Evolutionary conservation across 192 early-diverging fungal species (phyloP).

Genomic region (Rhizoclosmatium globosum): DNA sequence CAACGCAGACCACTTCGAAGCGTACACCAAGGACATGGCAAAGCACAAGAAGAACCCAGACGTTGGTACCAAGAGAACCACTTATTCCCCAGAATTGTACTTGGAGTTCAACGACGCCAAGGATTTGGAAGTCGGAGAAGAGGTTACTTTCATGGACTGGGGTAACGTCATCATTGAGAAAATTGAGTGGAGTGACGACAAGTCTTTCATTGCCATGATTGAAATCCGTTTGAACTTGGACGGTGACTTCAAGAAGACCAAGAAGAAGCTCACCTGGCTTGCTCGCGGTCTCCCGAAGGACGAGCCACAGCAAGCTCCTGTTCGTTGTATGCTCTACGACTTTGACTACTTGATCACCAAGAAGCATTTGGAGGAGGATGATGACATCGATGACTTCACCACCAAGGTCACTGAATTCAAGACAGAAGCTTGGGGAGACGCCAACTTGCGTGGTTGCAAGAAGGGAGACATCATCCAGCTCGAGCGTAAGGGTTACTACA

Average conservation of each 20-base stretch:
- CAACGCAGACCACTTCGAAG: constrained; percentile 55
- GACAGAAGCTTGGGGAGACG: constrained; percentile 55
- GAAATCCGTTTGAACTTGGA: constrained; percentile 83
- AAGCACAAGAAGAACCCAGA: constrained; percentile 98
- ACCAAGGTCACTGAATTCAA: constrained; percentile 89
- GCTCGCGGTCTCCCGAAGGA: constrained; percentile 50
- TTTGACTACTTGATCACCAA: constrained; percentile 99
- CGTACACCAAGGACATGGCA: constrained; percentile 72
- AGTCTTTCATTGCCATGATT: constrained; percentile 62
- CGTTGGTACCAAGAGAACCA: constrained; percentile 86
- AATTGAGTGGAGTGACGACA: constrained; percentile 66
- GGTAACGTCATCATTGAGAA: constrained; percentile 92
- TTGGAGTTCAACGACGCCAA: constrained; percentile 90
- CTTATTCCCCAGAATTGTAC: constrained; percentile 78
- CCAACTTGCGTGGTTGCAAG: constrained; percentile 53
- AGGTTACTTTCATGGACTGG: constrained; percentile 99
- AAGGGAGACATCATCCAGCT: constrained; percentile 92
- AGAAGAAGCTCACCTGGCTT: constrained; percentile 99
- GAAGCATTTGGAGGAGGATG: constrained; percentile 95
- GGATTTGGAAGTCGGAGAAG: constrained; percentile 82
- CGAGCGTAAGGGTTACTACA: constrained; percentile 96
- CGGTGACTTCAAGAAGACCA: constrained; percentile 97
- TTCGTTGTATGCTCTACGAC: constrained; percentile 79
- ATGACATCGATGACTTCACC: constrained; percentile 81
- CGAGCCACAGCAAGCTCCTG: constrained; percentile 64